A percentile compares a stretch with the other conserved stretches of the same genome.
These are phyloP conservation scores for Cryptococcus wingfieldii DNA, from an alignment of 1,284 basidiomycete species.

Conservation along the genomic window DNA sequence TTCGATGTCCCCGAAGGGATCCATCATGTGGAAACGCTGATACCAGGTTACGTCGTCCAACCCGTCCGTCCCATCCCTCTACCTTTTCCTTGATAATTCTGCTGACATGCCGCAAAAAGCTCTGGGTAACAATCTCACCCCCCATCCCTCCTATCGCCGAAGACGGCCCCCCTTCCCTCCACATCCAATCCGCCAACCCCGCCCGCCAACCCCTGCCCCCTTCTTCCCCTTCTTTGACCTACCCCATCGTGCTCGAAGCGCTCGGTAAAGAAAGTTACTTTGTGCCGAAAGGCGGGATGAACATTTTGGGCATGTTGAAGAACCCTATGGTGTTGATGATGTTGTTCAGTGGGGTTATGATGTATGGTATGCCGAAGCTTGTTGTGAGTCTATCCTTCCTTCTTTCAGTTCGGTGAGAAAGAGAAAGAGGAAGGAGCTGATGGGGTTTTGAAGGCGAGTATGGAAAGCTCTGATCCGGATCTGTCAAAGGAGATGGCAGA, in stretches of 20 bases:
- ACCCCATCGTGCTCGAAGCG: conserved; percentile 61
- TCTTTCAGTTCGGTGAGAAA: not conserved
- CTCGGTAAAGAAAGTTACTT: conserved; percentile 64
- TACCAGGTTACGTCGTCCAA: conserved; percentile 31
- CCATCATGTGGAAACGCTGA: conserved; percentile 33
- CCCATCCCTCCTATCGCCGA: not conserved
- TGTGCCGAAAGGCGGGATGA: conserved; percentile 62
- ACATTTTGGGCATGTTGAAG: conserved; percentile 70
- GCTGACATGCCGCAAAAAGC: conserved; percentile 13
- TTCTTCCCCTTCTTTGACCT: conserved; percentile 59
- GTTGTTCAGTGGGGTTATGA: conserved; percentile 64
- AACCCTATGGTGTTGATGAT: conserved; percentile 86
- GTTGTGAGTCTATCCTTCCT: conserved; percentile 55
- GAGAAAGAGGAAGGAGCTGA: not conserved
- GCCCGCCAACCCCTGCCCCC: conserved; percentile 63
- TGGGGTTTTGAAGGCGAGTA: conserved; percentile 9
- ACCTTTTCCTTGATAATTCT: conserved; percentile 1
- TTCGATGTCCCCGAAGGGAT: conserved; percentile 27
- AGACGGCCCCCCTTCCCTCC: conserved; percentile 13
- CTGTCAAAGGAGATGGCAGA: conserved; percentile 64
- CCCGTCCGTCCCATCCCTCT: conserved; percentile 18
- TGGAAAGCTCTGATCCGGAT: conserved; percentile 64
- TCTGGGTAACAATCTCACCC: conserved; percentile 24
- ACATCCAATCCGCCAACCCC: conserved; percentile 60
- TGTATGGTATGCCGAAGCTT: conserved; percentile 73